Base-by-base conservation (phyloP, 495 filamentous ascomycete genomes). In the Neurospora sublineolata region DNA sequence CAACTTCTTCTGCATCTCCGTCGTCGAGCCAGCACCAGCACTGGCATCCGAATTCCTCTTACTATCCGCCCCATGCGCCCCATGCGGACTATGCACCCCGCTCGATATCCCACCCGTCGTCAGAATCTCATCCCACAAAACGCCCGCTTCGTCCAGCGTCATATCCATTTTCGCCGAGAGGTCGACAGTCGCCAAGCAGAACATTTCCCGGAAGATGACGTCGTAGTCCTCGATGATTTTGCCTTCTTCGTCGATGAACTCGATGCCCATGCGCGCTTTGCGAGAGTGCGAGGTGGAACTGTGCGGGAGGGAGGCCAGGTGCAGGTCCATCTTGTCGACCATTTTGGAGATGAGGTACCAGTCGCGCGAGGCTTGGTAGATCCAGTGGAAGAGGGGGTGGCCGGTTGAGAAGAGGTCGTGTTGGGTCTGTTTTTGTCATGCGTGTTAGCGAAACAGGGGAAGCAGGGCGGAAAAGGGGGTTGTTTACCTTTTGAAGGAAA, bases 361-460 rank as follows among this genome's bases (percentile, higher is more conserved):
- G 77, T 92, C 88, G 30, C 89, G 86, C 41, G 90, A 91, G 14
- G 92, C 91, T 70, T 91, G 87, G 77, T 92, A 96, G 67, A 93
- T 87, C 94, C 94, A 97, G 37, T 93, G 88, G 78, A 95, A 97
- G 12, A 93, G 88, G 3, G 91, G 89, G 76, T 97, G 93, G 16
- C 86, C 86, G 46, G 89, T 88, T 40, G 88, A 88, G 75, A 97
- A 93, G 37, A 88, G 86, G 68, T 97, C 93, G 69, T 92, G 87
- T 72, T 91, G 90, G 3, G 88, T 89, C 86, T 76, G 27, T 20
- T 27, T 3, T n/a, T n/a, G n/a, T n/a, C n/a, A n/a, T n/a, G n/a
- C n/a, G n/a, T 89, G 75, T 68, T 69, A 23, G 67, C 4, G 27
- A 4, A 36, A 40, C 79, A 81, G 6, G 68, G 18, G 27, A 37